These are phyloP conservation scores for Sphaerulina vaccinii DNA, from an alignment of 2,329 filamentous ascomycete genomes.

Conservation along the genomic window DNA sequence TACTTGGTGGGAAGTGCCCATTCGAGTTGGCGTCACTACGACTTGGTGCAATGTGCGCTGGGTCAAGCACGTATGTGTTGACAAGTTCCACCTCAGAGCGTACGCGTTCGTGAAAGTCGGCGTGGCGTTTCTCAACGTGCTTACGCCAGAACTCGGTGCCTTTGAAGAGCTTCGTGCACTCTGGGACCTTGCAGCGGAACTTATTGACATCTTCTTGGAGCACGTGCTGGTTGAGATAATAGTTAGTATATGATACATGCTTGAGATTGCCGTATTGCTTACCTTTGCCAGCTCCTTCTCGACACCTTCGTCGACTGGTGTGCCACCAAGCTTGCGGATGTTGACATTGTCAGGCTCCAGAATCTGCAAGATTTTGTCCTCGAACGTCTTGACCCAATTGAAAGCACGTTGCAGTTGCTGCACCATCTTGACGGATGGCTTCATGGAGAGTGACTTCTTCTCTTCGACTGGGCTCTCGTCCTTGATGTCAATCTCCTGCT, in stretches of 20 bases:
- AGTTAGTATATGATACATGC: slow-evolving; percentile 1
- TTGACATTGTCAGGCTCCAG: slow-evolving; percentile 87
- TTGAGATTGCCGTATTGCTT: slow-evolving; percentile 6
- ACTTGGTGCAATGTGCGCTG: slow-evolving; percentile 89
- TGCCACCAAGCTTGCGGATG: slow-evolving; percentile 85
- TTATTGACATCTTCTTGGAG: slow-evolving; percentile 98
- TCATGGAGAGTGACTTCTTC: slow-evolving; percentile 47
- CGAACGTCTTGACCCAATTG: slow-evolving; percentile 98
- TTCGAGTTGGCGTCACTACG: slow-evolving; percentile 93
- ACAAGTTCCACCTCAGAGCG: slow-evolving; percentile 86
- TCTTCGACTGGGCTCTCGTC: slow-evolving; percentile 58
- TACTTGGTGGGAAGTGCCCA: slow-evolving; percentile 84
- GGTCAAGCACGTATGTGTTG: slow-evolving; percentile 92
- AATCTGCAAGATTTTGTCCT: slow-evolving; percentile 92
- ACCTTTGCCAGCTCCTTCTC: slow-evolving; percentile 77
- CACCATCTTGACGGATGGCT: slow-evolving; percentile 70
- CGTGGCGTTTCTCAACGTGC: slow-evolving; percentile 93
- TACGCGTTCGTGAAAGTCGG: slow-evolving; percentile 78
- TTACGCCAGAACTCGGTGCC: slow-evolving; percentile 97
- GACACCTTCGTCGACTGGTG: slow-evolving; percentile 78
- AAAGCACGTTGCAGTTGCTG: slow-evolving; percentile 92
- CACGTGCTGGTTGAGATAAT: slow-evolving; percentile 56
- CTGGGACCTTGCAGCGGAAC: slow-evolving; percentile 92
- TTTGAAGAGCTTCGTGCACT: slow-evolving; percentile 96
- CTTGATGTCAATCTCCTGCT: slow-evolving; percentile 28